phyloP scores from a whole-genome alignment of 2,329 filamentous ascomycete species.

The Erysiphe pulchra region DNA sequence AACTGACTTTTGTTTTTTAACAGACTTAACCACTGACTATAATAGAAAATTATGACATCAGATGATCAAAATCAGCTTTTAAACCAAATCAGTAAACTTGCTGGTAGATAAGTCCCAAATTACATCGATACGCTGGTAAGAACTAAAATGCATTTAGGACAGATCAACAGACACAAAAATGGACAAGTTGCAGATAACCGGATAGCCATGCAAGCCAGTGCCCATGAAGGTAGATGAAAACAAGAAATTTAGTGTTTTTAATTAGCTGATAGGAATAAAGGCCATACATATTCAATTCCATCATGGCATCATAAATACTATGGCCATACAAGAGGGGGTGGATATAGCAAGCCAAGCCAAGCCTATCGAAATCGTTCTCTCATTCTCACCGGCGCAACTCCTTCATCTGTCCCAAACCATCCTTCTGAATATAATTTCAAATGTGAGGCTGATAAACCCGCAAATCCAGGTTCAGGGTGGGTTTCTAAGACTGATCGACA shows the following conservation, averaged over 20 bases:
- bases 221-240: conserved; percentile 6
- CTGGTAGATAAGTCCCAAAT: conserved; percentile 20
- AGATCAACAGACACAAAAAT: conserved; percentile 59
- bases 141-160: conserved; percentile 25
- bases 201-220: conserved; percentile 2
- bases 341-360: conserved; percentile 15
- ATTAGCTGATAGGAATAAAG: conserved; percentile 6
- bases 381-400: conserved; percentile 27
- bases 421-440: conserved; percentile 3
- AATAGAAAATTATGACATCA: conserved; percentile 17
- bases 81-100: conserved; percentile 27
- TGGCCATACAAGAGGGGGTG: conserved; percentile 11
- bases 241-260: too few relatives aligned
- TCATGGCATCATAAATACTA: conserved; percentile 10
- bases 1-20: too few relatives aligned
- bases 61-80: conserved; percentile 26
- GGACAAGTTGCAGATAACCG: conserved; percentile 20
- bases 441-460: conserved; percentile 2
- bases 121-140: conserved; percentile 5
- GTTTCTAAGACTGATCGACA: conserved; percentile 51
- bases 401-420: conserved; percentile 1
- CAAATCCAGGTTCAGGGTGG: conserved; percentile 22
- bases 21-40: too few relatives aligned
- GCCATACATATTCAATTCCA: conserved; percentile 7
- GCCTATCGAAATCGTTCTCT: conserved; percentile 32